Conservation (phyloP, 768 basidiomycete genomes). For the Psilocybe azurescens region DNA sequence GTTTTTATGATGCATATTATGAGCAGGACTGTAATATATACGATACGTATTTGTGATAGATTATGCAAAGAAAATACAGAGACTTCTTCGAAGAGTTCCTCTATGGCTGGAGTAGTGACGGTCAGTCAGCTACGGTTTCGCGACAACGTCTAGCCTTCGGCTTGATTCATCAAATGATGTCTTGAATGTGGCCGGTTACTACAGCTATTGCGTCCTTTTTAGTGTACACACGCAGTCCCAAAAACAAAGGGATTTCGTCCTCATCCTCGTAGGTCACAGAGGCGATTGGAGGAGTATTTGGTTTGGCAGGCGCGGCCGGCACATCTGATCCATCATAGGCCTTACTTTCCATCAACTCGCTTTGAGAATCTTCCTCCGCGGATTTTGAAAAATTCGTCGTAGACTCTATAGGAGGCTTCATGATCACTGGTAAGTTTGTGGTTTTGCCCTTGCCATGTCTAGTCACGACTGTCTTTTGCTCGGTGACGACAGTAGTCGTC, state of each 20-base stretch:
- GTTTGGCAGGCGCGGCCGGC: neutral
- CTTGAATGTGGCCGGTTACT: neutral
- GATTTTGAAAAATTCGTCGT: neutral
- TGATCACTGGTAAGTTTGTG: neutral
- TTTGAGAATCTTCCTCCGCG: too few species aligned
- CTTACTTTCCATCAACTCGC: too few species aligned
- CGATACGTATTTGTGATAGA: too few species aligned
- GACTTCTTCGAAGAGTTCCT: too few species aligned
- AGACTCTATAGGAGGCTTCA: too few species aligned
- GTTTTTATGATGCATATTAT: too few species aligned
- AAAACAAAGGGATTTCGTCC: conserved; percentile 29
- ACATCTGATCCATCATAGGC: too few species aligned
- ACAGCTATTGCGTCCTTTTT: conserved; percentile 33
- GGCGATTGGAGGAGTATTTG: neutral
- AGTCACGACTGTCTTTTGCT: conserved; percentile 3
- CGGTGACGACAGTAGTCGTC: conserved; percentile 1
- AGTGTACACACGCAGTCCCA: conserved; percentile 47
- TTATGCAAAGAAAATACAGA: too few species aligned
- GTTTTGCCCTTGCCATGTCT: neutral
- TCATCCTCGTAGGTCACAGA: conserved; percentile 17
- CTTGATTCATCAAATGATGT: neutral
- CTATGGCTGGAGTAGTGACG: too few species aligned
- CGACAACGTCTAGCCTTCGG: too few species aligned
- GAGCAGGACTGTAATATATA: too few species aligned
- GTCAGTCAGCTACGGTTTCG: too few species aligned